Base-by-base conservation (phyloP, 495 filamentous ascomycete genomes). In the Hypoxylon perforatum region DNA sequence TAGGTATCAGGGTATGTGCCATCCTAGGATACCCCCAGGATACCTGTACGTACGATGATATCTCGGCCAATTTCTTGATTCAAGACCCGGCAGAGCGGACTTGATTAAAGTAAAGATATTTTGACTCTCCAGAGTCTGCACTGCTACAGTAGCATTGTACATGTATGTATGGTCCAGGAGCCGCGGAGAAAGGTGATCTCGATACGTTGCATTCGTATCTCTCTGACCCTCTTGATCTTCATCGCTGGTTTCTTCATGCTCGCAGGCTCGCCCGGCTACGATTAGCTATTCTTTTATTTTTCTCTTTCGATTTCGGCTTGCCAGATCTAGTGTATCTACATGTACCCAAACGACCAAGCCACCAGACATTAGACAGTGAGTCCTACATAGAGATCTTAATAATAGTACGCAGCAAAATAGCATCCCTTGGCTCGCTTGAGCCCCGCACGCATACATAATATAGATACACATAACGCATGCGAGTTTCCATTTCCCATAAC, bases 321-420 rank as follows among this genome's bases (percentile, higher is more conserved):
- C 54, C 39, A 65, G 48, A 65, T 65, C 55, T 53, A n/a, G 54
- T 59, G 48, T 30, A 39, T 41, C 4, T 57, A 51, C 17, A 14
- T 28, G n/a, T n/a, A n/a, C n/a, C n/a, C n/a, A n/a, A n/a, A n/a
- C n/a, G n/a, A n/a, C n/a, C n/a, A n/a, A n/a, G n/a, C n/a, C n/a
- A n/a, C n/a, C n/a, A 28, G 25, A 15, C 9, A 8, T 4, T 12
- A 15, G 28, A 6, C 9, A 47, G 15, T 48, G 30, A 67, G 51
- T 66, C 63, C 51, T 67, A 67, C 63, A n/a, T n/a, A n/a, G n/a
- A n/a, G n/a, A n/a, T n/a, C 61, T 45, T 67, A 57, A 61, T 61
- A 67, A 67, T 61, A 61, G 50, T 19, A 45, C 48, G 53, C 23
- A 1, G n/a, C n/a, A n/a, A n/a, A n/a, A n/a, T n/a, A n/a, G n/a